These are phyloP conservation scores for Massarina eburnea DNA, from an alignment of 2,329 filamentous ascomycete species.

Conservation along the genomic window DNA sequence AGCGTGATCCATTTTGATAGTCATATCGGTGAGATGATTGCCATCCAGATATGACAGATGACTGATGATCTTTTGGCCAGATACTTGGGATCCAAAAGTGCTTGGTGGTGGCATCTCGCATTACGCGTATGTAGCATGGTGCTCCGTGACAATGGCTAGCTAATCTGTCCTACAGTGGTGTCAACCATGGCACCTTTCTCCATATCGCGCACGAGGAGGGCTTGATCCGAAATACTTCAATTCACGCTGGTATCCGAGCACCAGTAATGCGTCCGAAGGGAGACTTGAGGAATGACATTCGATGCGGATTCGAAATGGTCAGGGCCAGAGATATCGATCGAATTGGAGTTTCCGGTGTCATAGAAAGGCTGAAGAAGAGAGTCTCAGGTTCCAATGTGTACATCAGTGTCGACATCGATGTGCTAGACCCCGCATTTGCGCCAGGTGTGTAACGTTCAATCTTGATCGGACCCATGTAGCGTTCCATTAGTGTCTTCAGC, in stretches of 20 bases:
- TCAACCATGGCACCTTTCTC: constrained; percentile 65
- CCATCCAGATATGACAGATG: not conserved
- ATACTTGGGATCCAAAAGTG: constrained; percentile 59
- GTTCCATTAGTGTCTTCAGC: not conserved
- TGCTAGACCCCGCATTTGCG: constrained; percentile 58
- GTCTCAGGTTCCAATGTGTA: constrained; percentile 58
- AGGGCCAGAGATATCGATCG: constrained; percentile 59
- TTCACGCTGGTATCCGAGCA: constrained; percentile 64
- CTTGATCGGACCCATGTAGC: not conserved
- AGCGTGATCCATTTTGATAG: constrained; percentile 62
- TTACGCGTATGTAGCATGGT: constrained; percentile 50
- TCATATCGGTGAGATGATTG: constrained; percentile 45
- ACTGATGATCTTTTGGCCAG: constrained; percentile 29
- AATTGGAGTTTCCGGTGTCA: constrained; percentile 51
- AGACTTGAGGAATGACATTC: constrained; percentile 59
- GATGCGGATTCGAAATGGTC: constrained; percentile 61
- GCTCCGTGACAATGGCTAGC: not conserved
- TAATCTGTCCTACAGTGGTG: constrained; percentile 35
- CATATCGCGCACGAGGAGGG: constrained; percentile 65
- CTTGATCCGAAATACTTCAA: constrained; percentile 59
- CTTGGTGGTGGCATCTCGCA: constrained; percentile 60
- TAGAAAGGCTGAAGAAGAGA: constrained; percentile 52
- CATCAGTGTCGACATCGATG: constrained; percentile 60
- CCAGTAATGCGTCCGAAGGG: constrained; percentile 52
- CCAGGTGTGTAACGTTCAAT: constrained; percentile 44